These are phyloP conservation scores for Lobosporangium transversale DNA, from an alignment of 192 early-diverging fungal species.

Conservation along the genomic window DNA sequence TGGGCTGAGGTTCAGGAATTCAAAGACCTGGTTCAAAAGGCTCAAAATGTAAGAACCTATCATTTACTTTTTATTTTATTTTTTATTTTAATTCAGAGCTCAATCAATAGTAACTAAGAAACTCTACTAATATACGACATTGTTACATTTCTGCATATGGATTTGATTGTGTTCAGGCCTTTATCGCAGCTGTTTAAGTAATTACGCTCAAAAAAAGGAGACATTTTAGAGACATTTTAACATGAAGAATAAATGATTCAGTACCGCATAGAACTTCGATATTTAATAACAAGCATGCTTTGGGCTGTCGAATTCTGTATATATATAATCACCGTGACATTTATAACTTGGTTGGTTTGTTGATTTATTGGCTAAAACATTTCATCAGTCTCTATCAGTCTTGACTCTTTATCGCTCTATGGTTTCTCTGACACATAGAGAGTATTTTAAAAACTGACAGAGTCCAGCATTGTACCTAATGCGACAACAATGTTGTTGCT, in stretches of 20 bases:
- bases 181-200: conserved; percentile 38
- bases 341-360: too few species aligned
- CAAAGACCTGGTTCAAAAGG: conserved; percentile 56
- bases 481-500: conserved; percentile 96
- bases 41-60: conserved; percentile 44
- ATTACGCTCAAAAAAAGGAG: background rate
- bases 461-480: conserved; percentile 91
- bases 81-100: too few species aligned
- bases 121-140: too few species aligned
- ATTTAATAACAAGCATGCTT: background rate
- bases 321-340: too few species aligned
- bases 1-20: conserved; percentile 72
- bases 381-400: too few species aligned
- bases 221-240: too few species aligned
- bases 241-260: background rate
- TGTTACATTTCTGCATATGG: too few species aligned
- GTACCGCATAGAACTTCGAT: background rate
- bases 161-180: conserved; percentile 35
- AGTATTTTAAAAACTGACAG: conserved; percentile 63
- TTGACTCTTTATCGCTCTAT: too few species aligned
- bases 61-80: conserved; percentile 4
- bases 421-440: too few species aligned
- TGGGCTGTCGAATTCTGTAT: too few species aligned
- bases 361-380: conserved; percentile 8
- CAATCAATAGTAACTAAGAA: too few species aligned